Evolutionary conservation across 148 eudicot genomes (phyloP).

Genomic region (Camellia sinensis): DNA sequence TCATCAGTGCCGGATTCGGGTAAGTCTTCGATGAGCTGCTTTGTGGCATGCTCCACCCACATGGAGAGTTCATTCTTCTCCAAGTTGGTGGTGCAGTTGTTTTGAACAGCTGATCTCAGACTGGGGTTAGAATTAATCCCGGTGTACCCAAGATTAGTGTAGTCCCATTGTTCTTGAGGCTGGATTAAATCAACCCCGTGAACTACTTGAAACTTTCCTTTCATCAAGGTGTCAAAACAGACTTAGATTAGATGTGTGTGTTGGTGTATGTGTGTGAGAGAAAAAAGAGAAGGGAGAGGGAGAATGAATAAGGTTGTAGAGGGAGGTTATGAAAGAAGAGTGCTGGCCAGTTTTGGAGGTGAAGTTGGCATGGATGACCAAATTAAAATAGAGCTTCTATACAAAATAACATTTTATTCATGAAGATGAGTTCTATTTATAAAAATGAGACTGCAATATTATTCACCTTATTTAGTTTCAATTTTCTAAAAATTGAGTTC

Average conservation of each 20-base stretch:
- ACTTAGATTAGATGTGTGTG: background rate
- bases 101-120: background rate
- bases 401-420: too few species aligned
- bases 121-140: background rate
- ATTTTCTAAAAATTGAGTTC: too few species aligned
- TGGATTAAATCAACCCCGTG: conserved; percentile 28
- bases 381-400: background rate
- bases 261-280: conserved; percentile 6
- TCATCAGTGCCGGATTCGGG: conserved; percentile 24
- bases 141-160: background rate
- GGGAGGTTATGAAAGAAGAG: conserved; percentile 15
- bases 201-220: conserved; percentile 24
- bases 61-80: conserved; percentile 44
- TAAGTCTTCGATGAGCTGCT: conserved; percentile 42
- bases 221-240: conserved; percentile 16
- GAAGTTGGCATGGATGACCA: conserved; percentile 14
- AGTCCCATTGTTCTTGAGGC: conserved; percentile 30
- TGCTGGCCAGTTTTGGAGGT: conserved; percentile 19
- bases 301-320: background rate
- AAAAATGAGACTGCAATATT: too few species aligned
- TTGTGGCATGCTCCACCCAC: conserved; percentile 52
- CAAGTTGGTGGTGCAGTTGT: background rate
- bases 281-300: conserved; percentile 10
- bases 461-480: too few species aligned
- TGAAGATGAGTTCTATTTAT: too few species aligned